Conservation (phyloP, 352 stramenopile species). For the Pythium utonaiense region DNA sequence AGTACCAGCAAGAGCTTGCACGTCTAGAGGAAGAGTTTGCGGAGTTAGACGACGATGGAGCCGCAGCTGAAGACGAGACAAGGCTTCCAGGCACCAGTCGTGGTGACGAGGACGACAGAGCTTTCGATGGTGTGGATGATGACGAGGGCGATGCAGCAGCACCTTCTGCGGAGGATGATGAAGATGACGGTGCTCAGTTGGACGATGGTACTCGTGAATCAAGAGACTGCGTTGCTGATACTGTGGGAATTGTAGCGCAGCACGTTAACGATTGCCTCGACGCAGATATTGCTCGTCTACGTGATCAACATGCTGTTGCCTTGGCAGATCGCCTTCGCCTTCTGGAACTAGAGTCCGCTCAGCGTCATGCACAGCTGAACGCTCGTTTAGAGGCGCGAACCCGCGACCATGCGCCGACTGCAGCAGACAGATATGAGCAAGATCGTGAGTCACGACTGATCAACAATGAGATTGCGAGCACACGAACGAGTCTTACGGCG, state of each 20-base stretch:
- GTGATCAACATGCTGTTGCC: background rate
- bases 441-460: background rate
- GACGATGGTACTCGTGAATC: background rate
- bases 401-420: background rate
- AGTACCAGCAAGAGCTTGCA: conserved; percentile 25
- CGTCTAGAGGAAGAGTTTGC: conserved; percentile 20
- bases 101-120: background rate
- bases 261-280: background rate
- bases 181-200: background rate
- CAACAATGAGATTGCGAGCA: background rate
- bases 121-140: background rate
- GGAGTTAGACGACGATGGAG: background rate
- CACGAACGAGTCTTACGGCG: background rate
- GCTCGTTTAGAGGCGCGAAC: background rate
- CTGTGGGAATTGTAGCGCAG: background rate
- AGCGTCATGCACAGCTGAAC: background rate
- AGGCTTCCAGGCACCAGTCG: background rate
- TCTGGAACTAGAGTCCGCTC: conserved; percentile 6
- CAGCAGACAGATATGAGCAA: conserved; percentile 2
- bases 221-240: too few relatives aligned
- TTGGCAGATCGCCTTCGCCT: background rate
- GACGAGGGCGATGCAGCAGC: conserved; percentile 7
- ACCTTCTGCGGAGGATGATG: background rate
- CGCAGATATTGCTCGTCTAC: background rate
- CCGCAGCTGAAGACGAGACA: background rate